Base-by-base conservation (phyloP, 805 yeast species). In the Pichia manshurica region DNA sequence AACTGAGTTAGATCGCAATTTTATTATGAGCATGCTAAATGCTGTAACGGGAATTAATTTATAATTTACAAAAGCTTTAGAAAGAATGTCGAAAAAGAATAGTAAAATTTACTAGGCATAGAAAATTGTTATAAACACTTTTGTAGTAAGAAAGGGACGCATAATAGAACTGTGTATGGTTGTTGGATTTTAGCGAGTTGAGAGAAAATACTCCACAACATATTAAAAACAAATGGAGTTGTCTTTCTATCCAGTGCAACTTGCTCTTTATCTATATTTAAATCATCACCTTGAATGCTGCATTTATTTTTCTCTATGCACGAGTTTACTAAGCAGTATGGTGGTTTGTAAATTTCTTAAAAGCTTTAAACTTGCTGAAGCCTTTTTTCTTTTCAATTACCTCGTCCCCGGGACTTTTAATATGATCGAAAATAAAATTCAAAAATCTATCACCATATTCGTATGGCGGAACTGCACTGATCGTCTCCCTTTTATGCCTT, bases 391-490 rank as follows among this genome's bases (percentile, higher is more conserved):
- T 46, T 10, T 20, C 5, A 13, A 39, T 32, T n/a, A 19, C 8
- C n/a, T 25, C 46, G n/a, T 20, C 29, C 15, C 46, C 48, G 7
- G 56, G 57, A n/a, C 49, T 31, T 37, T 37, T 45, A 10, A 48
- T 50, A 40, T 42, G 44, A 15, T 23, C 44, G 6, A 44, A 37
- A 52, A 93, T 80, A 61, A 93, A 93, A 17, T 72, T 70, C 50
- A 83, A 70, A 62, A 93, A 90, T 57, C 99, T 73, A 48, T 84
- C 83, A 8, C 96, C 97, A 60, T 93, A 93, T 57, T 90, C 98
- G 5, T 60, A 58, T 0, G 98, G 90, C 0, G 99, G 98, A 12
- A 93, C 73, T 0, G 99, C 95, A 55, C 96, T 86, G 3, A 95
- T 81, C 3, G 82, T 75, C 39, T 74, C 74, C 47, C 90, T 29